Conservation (phyloP, 2,329 filamentous ascomycete genomes). For the Helminthosporium solani region DNA sequence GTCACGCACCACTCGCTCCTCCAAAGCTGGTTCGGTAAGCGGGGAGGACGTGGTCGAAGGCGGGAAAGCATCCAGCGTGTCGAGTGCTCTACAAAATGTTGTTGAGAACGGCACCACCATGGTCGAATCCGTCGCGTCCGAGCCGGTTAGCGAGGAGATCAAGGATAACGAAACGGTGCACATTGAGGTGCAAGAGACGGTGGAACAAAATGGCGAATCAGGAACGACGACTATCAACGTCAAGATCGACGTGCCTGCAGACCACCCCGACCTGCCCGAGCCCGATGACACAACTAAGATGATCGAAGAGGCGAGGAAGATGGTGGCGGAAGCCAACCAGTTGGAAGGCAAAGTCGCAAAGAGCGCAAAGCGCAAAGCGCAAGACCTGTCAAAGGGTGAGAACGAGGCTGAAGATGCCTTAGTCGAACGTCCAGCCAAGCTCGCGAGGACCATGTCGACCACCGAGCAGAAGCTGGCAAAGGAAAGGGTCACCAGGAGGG, state of each 20-base stretch:
- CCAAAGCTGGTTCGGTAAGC: slow-evolving; percentile 27
- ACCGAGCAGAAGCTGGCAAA: slow-evolving; percentile 78
- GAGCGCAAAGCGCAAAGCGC: slow-evolving; percentile 42
- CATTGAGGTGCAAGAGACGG: slow-evolving; percentile 68
- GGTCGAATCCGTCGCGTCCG: slow-evolving; percentile 32
- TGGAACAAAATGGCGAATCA: slow-evolving; percentile 58
- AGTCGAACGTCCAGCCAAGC: slow-evolving; percentile 64
- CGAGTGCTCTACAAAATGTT: slow-evolving; percentile 43
- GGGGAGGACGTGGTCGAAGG: slow-evolving; percentile 46
- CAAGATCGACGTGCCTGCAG: slow-evolving; percentile 72
- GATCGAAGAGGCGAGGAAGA: slow-evolving; percentile 82
- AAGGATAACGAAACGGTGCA: slow-evolving; percentile 56
- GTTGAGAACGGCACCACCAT: slow-evolving; percentile 34
- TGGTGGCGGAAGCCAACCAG: slow-evolving; percentile 74
- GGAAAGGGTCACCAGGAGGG: slow-evolving; percentile 81
- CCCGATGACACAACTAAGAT: slow-evolving; percentile 79
- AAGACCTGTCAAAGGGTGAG: slow-evolving; percentile 61
- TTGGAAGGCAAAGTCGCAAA: slow-evolving; percentile 41
- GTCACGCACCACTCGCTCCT: slow-evolving; percentile 49
- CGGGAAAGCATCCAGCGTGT: slow-evolving; percentile 48
- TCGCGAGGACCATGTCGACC: slow-evolving; percentile 57
- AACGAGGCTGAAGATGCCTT: slow-evolving; percentile 45
- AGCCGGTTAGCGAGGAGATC: slow-evolving; percentile 50
- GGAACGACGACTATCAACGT: slow-evolving; percentile 73
- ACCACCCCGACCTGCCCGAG: slow-evolving; percentile 65